Conservation (phyloP, 2,329 filamentous ascomycete genomes). For the Leptographium procerum region DNA sequence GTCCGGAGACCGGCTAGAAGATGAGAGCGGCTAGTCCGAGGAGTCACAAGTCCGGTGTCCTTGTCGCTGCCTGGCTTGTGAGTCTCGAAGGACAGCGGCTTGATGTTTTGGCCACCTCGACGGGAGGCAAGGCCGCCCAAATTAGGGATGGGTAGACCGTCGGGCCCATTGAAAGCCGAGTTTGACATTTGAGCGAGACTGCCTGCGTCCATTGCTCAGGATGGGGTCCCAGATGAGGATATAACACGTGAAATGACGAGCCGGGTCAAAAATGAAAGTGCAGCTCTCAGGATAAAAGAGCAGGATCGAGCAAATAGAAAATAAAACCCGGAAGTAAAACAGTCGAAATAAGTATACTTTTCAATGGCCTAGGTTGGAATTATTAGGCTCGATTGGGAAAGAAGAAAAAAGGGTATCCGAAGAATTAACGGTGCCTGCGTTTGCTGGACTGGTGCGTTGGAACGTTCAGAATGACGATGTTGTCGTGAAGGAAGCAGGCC, state of each 20-base stretch:
- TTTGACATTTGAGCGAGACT: slow-evolving; percentile 99
- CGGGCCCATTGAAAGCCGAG: slow-evolving; percentile 59
- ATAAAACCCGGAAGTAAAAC: background rate
- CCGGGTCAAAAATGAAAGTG: background rate
- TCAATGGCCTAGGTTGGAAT: background rate
- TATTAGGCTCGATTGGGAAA: background rate
- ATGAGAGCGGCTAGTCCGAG: slow-evolving; percentile 88
- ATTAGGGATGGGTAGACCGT: slow-evolving; percentile 63
- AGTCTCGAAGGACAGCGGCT: slow-evolving; percentile 71
- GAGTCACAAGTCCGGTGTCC: slow-evolving; percentile 63
- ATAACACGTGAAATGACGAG: background rate
- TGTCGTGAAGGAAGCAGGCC: background rate
- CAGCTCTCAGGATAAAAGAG: background rate
- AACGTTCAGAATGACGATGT: background rate
- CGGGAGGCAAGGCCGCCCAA: slow-evolving; percentile 75
- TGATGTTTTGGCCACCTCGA: slow-evolving; percentile 78
- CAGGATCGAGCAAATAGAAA: background rate
- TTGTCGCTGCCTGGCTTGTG: slow-evolving; percentile 58
- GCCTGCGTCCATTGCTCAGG: slow-evolving; percentile 75
- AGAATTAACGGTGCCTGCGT: background rate
- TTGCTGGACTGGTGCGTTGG: background rate
- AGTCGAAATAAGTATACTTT: background rate
- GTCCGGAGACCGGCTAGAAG: slow-evolving; percentile 87
- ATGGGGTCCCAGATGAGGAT: background rate
- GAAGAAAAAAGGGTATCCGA: background rate